Evolutionary conservation across 2,329 filamentous ascomycete genomes (phyloP), one percentile per base, ranked within the genome.

Genomic region (Xylaria sp.): DNA sequence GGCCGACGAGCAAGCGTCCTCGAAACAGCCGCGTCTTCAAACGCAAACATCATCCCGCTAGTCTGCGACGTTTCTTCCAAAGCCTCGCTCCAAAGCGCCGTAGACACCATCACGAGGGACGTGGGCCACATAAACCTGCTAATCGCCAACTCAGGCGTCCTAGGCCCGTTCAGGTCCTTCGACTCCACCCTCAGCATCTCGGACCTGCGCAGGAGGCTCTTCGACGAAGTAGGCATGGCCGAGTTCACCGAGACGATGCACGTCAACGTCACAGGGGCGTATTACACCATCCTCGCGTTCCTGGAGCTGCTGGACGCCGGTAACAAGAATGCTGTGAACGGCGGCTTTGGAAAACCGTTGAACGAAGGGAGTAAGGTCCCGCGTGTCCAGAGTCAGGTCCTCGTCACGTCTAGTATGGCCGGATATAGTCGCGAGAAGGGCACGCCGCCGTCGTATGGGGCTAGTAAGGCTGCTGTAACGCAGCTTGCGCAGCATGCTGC

Each of bases 401-500:
- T 92, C 70, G 88, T 91, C 70, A 92, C 90, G 50, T 86, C 86
- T 18, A 90, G 87, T 58, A 89, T 92, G 75, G 88, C 86, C 87
- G 73, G 63, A 10, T 69, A 63, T 37, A 65, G 56, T 13, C 66
- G 69, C 20, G 52, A 69, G 6, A 51, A 7, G 37, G 34, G 13
- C 15, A n/a, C 60, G 31, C 15, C 63, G 37, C 67, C 60, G 4
- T 56, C 63, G 1, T 71, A 71, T n/a, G 37, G 3, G 0, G 63
- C 56, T 12, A 66, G 63, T 31, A 94, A 94, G 79, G 90, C 87
- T 0, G 91, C 89, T 0, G 86, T 90, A 0, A 84, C 89, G 15
- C 90, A 93, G 63, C 76, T 93, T 34, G 88, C 87, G 2, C 92
- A 92, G 80, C 86, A 92, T 73, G 85, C 92, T 76, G 86, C 87